Evolutionary conservation across 2,329 filamentous ascomycete species (phyloP).

Genomic region (Diaporthe vaccinii): DNA sequence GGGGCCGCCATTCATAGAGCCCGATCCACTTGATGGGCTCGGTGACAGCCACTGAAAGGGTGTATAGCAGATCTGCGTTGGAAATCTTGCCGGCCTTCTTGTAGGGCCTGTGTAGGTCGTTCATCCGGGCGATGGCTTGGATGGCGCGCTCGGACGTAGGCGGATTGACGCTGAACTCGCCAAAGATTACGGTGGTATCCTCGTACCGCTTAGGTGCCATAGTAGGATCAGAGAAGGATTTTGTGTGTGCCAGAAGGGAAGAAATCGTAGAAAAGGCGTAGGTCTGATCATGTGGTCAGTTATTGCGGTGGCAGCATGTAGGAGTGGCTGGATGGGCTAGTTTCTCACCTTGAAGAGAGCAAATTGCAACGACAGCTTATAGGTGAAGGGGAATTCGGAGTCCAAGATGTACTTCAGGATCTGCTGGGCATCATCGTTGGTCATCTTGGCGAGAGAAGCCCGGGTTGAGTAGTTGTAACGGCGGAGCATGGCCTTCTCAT

Average conservation of each 20-base stretch:
- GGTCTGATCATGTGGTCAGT: conserved; percentile 48
- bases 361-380: conserved; percentile 53
- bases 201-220: conserved; percentile 57
- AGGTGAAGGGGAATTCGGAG: conserved; percentile 56
- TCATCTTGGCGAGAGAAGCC: conserved; percentile 55
- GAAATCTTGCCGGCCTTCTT: conserved; percentile 51
- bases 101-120: conserved; percentile 55
- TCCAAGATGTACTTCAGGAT: conserved; percentile 54
- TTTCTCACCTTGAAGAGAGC: conserved; percentile 56
- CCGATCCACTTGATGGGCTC: conserved; percentile 76
- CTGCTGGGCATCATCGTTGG: conserved; percentile 58
- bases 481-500: conserved; percentile 49
- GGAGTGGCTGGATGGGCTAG: background rate
- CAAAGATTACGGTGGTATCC: conserved; percentile 55
- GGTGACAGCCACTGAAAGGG: conserved; percentile 70
- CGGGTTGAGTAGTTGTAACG: conserved; percentile 52
- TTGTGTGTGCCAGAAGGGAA: conserved; percentile 52
- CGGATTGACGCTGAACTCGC: conserved; percentile 53
- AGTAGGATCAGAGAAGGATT: conserved; percentile 50
- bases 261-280: conserved; percentile 56
- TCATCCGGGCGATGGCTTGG: conserved; percentile 54
- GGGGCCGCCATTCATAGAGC: conserved; percentile 77
- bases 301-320: background rate
- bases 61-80: conserved; percentile 56
- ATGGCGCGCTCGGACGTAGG: conserved; percentile 53